Evolutionary conservation across 2,329 filamentous ascomycete genomes (phyloP).

Genomic region (Balansia obtecta): DNA sequence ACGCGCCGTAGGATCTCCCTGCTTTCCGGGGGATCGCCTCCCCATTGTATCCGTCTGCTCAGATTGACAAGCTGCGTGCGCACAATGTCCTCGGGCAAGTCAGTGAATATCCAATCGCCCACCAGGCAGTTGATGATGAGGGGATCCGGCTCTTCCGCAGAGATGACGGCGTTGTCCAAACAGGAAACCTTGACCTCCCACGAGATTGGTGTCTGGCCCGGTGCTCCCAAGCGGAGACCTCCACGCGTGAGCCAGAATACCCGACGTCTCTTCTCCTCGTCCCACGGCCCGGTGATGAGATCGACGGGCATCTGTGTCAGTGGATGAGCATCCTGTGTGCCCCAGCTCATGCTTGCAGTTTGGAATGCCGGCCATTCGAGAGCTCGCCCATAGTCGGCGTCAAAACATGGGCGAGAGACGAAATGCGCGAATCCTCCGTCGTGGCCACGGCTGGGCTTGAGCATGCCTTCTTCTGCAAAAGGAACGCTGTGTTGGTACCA

Average conservation of each 20-base stretch:
- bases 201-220: constrained; percentile 13
- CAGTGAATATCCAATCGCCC: constrained; percentile 14
- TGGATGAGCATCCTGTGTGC: constrained; percentile 25
- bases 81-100: constrained; percentile 18
- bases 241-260: constrained; percentile 34
- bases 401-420: constrained; percentile 22
- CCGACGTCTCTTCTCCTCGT: constrained; percentile 24
- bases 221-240: constrained; percentile 21
- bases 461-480: not conserved
- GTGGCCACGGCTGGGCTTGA: constrained; percentile 10
- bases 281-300: constrained; percentile 30
- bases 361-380: constrained; percentile 13
- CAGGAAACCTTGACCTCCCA: constrained; percentile 30
- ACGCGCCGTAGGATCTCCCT: constrained; percentile 14
- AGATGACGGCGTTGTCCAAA: constrained; percentile 23
- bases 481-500: constrained; percentile 22
- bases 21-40: constrained; percentile 13
- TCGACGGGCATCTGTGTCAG: constrained; percentile 24
- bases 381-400: constrained; percentile 22
- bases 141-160: constrained; percentile 15
- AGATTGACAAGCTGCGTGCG: constrained; percentile 14
- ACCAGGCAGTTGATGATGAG: constrained; percentile 21
- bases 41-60: constrained; percentile 18
- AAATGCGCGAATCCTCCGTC: constrained; percentile 17
- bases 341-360: constrained; percentile 11